Evolutionary conservation across 176 grass and related monocot genomes (phyloP), one percentile per base, ranked within the genome.

Genomic region (Puya raimondii): DNA sequence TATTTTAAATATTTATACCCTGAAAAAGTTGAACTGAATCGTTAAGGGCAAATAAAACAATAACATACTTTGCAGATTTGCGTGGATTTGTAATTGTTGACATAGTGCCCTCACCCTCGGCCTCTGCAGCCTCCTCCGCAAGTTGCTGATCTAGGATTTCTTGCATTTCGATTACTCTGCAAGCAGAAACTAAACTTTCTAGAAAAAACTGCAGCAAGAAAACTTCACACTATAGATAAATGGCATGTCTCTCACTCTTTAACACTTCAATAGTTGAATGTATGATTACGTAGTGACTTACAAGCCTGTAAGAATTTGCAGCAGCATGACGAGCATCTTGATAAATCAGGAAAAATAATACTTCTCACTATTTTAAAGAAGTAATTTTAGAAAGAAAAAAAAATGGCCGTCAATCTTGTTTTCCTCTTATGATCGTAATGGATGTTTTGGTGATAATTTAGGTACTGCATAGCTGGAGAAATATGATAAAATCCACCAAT

Each of bases 141-240:
- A 99, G 72, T 87, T 99, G 95, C 70, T 99, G 90, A 70, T 99
- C 95, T 78, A 99, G 29, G 69, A 94, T 91, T 80, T 99, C 95
- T 94, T 99, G 95, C 95, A 99, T 99, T 86, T 99, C 95, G 78
- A 99, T 84, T 80, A 99, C 87, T 78, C 95, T 99, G 79, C 51
- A 56, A 76, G 49, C 71, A 71, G 11, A 83, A 83, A 84, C 48
- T 80, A 23, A 70, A 77, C 66, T 75, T n/a, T 75, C 21, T 59
- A 63, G 7, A 42, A 74, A 42, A 53, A 64, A 48, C n/a, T 70
- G 49, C 21, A 56, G 68, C 63, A 51, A 54, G 70, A 76, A 81
- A 73, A 33, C n/a, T 16, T 10, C 16, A 61, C 56, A 61, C 56
- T 10, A 61, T 2, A 61, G 16, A 42, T 42, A 42, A 42, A 42